These are phyloP conservation scores for Rhododendron henanense DNA, from an alignment of 148 eudicot species.

Conservation along the genomic window DNA sequence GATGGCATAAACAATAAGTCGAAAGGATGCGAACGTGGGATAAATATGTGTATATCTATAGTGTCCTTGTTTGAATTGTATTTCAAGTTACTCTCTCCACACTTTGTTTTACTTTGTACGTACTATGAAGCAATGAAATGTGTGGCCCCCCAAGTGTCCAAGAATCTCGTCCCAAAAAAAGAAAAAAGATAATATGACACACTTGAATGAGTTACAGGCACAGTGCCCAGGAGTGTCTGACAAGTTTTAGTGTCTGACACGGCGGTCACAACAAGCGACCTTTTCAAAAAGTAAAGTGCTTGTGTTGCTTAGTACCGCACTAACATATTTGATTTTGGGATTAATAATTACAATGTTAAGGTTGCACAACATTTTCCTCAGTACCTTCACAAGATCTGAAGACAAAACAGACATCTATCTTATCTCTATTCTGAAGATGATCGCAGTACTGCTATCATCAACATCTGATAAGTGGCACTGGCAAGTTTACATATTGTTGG, in stretches of 20 bases:
- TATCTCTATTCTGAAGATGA: background rate
- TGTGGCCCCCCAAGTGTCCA: background rate
- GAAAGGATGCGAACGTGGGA: background rate
- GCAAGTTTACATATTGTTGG: background rate
- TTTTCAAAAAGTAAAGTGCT: background rate
- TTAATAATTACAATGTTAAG: background rate
- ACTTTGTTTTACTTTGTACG: background rate
- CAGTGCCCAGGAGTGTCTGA: background rate
- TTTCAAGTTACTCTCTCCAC: background rate
- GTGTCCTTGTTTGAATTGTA: background rate
- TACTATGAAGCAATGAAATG: background rate
- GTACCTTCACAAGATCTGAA: background rate
- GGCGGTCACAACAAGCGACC: background rate
- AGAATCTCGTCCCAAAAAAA: background rate
- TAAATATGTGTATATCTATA: background rate
- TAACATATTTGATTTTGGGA: background rate
- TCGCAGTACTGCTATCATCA: background rate
- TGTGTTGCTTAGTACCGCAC: background rate
- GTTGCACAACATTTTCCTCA: background rate
- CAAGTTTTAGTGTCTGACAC: background rate
- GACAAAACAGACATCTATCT: background rate
- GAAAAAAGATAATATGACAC: background rate
- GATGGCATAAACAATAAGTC: background rate
- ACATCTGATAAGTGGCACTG: background rate
- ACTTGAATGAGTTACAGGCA: background rate